A percentile compares a stretch with the other conserved stretches of the same genome.
Conservation (phyloP, 306 rosid species). For the Trichosanthes truncata region DNA sequence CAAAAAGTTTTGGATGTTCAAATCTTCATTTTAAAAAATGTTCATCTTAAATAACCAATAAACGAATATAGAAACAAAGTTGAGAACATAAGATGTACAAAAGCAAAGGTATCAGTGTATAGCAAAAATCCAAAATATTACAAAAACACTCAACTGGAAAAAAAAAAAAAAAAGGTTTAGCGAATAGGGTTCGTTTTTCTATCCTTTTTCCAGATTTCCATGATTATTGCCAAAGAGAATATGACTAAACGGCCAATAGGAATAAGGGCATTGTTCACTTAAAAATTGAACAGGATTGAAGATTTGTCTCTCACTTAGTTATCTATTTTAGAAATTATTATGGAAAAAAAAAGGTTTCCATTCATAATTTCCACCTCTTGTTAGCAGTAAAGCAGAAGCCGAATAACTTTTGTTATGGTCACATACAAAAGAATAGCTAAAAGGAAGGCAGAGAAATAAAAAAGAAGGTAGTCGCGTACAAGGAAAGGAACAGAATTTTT, state of each 20-base stretch:
- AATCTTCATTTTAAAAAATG: background rate
- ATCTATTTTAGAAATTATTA: background rate
- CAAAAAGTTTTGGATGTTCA: background rate
- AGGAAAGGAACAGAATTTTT: constrained; percentile 34
- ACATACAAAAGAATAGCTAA: background rate
- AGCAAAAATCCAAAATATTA: background rate
- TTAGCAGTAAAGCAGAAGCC: background rate
- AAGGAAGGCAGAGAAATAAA: background rate
- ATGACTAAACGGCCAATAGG: background rate
- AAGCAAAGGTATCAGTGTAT: background rate
- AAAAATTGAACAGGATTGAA: too few relatives aligned
- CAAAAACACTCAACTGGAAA: too few relatives aligned
- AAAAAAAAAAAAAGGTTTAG: too few relatives aligned
- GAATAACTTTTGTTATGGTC: constrained; percentile 6
- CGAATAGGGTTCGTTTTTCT: too few relatives aligned
- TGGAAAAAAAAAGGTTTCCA: background rate
- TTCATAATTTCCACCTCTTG: background rate
- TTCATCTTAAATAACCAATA: background rate
- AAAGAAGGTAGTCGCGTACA: constrained; percentile 18
- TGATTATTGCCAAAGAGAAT: too few relatives aligned
- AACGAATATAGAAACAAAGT: background rate
- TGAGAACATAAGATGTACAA: too few relatives aligned
- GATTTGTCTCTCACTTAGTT: background rate
- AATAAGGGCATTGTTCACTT: background rate
- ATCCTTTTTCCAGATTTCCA: too few relatives aligned